Base-by-base conservation (phyloP, 768 basidiomycete species). In the Lactarius hatsudake region DNA sequence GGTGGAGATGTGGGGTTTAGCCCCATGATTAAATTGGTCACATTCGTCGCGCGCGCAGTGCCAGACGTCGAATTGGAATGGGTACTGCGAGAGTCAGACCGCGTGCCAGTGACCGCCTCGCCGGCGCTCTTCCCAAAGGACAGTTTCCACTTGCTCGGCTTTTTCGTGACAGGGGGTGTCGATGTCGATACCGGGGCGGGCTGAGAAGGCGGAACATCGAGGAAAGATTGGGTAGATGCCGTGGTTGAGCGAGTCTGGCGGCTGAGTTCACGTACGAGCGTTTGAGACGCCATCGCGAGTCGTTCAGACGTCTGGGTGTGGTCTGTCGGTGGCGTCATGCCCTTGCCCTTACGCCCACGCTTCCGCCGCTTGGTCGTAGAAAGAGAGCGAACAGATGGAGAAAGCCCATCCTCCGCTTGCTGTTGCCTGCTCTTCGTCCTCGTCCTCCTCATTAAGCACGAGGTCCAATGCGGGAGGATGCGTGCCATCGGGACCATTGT, bases 131-230 rank as follows among this genome's bases (percentile, higher is more conserved):
- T 87, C 68, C 90, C 81, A 76, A 93, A 90, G 71, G 87, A 81
- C 72, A 91, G 81, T 78, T 89, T 91, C 91, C 94, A 89, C 73
- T 87, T 92, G n/a, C 89, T 92, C 62, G 90, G 81, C 81, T 94
- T 94, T 81, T 93, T 94, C 64, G 76, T 71, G 70, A 74, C 71
- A 64, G 66, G 64, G 71, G 74, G 68, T 63, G 69, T 42, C 30
- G 36, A 59, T 68, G 74, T 62, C 70, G 75, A 65, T 63, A 74
- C 36, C 64, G 79, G 74, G 69, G 83, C 79, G 71, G 83, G 79
- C 30, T 85, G 78, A 8, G 76, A 68, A 15, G 79, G 68, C 0
- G 77, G 65, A 30, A 70, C 53, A 72, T 59, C 23, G 72, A 71
- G 28, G 72, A 54, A 28, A 62, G 69, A 64, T 63, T 66, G 65